Conservation (phyloP, 768 basidiomycete genomes). For the Sporobolomyces phaffii region DNA sequence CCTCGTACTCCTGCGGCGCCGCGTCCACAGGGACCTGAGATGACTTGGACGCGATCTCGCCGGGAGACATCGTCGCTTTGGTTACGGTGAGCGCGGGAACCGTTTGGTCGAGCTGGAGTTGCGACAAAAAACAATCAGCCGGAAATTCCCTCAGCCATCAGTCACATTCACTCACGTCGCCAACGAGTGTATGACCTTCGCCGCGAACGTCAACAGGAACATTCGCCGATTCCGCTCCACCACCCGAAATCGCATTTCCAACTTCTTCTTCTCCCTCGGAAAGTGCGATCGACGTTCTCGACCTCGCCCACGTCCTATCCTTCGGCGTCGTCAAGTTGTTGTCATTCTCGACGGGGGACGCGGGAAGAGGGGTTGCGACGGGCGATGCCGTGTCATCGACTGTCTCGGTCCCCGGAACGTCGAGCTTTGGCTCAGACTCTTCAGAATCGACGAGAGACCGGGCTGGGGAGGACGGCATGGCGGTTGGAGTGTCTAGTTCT, state of each 20-base stretch:
- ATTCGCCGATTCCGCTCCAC: too few species aligned
- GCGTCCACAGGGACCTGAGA: neutral
- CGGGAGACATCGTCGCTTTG: neutral
- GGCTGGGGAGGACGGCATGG: neutral
- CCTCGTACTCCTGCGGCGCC: neutral
- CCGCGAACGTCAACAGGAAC: too few species aligned
- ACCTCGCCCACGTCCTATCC: neutral
- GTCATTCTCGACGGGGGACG: neutral
- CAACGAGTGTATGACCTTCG: too few species aligned
- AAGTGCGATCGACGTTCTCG: neutral
- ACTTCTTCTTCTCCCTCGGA: neutral
- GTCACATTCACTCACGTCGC: too few species aligned
- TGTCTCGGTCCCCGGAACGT: neutral
- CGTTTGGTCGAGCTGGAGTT: neutral
- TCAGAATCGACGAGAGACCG: neutral
- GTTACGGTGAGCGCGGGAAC: neutral
- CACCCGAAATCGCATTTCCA: too few species aligned
- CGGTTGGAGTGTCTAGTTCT: neutral
- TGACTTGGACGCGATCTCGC: too few species aligned
- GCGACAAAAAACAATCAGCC: neutral
- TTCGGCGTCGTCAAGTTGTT: neutral
- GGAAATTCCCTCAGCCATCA: too few species aligned
- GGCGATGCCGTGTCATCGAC: neutral
- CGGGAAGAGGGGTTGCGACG: neutral
- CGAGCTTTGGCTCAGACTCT: neutral